These are phyloP conservation scores for Bipolaris victoriae DNA, from an alignment of 2,329 filamentous ascomycete species.

Conservation along the genomic window DNA sequence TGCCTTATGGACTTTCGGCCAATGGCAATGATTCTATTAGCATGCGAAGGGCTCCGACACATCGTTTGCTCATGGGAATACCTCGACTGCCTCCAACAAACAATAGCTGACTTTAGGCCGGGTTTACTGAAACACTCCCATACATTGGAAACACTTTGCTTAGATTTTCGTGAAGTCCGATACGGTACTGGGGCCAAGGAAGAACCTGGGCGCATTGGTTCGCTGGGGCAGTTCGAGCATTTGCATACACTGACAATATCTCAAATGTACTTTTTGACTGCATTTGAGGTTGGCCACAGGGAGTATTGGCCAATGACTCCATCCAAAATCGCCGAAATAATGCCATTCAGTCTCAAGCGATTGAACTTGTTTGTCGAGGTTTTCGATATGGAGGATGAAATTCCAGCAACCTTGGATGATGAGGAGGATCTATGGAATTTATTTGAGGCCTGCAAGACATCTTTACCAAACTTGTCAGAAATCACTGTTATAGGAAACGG, in stretches of 20 bases:
- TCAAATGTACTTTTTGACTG: slow-evolving; percentile 15
- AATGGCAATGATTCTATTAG: slow-evolving; percentile 12
- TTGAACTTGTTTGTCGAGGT: slow-evolving; percentile 15
- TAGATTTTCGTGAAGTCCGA: slow-evolving; percentile 22
- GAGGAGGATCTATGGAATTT: slow-evolving; percentile 11
- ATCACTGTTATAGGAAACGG: background rate
- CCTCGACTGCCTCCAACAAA: background rate
- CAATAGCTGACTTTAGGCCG: slow-evolving; percentile 14
- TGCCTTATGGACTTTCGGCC: slow-evolving; percentile 20
- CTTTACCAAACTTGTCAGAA: background rate
- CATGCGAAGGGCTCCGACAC: slow-evolving; percentile 26
- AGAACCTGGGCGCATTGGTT: slow-evolving; percentile 8
- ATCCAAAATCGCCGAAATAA: slow-evolving; percentile 12
- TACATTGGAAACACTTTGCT: slow-evolving; percentile 24
- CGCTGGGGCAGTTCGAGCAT: slow-evolving; percentile 14
- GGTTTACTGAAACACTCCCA: slow-evolving; percentile 19
- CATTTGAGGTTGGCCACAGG: slow-evolving; percentile 9
- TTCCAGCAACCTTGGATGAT: slow-evolving; percentile 1
- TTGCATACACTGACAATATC: slow-evolving; percentile 23
- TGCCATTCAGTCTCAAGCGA: slow-evolving; percentile 17
- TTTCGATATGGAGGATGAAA: background rate
- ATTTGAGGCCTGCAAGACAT: slow-evolving; percentile 7
- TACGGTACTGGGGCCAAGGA: background rate
- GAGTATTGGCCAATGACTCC: background rate
- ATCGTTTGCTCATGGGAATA: slow-evolving; percentile 32